Base-by-base conservation (phyloP, 2,329 filamentous ascomycete species). In the Curvularia hawaiiensis region DNA sequence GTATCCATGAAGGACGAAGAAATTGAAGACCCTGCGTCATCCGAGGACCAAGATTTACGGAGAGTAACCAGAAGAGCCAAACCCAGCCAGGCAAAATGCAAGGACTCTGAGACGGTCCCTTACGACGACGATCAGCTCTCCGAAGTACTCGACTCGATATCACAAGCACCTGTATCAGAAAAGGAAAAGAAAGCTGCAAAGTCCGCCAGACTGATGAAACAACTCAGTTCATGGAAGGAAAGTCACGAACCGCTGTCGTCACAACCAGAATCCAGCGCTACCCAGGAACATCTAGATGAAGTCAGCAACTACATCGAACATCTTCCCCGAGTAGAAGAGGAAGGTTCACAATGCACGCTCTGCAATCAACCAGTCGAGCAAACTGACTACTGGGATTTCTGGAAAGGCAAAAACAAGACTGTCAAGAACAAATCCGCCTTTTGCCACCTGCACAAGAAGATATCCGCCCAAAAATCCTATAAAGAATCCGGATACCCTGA, bases 341-440 rank as follows among this genome's bases (percentile, higher is more conserved):
- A 65, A 50, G 63, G 65, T 18, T 63, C 65, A 8, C 45, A 38
- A 44, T 94, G 90, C 69, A 88, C 89, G 1, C 84, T 91, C 78
- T 94, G 90, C 71, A 82, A 84, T 14, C 78, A 84, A 43, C 67
- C 78, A 3, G 86, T 93, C 6, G 82, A 87, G 51, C 75, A 78
- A 10, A 76, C 77, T 0, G 75, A 85, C 1, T 79, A 91, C n/a
- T 75, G 82, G 50, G 77, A 80, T 1, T 76, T 73, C 60, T 75
- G 67, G 67, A 66, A 60, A 41, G 58, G 55, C 8, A 68, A 65
- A 20, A 30, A 50, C 14, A 59, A 56, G 10, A 73, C 65, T 0
- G 82, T 89, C 35, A 79, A 80, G 31, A 79, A 84, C 65, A 87
- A 91, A 56, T 65, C 66, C 14, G 52, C 65, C 9, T 79, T 78